Evolutionary conservation across 331 rosid species (phyloP).

Genomic region (Dryas integrifolia): DNA sequence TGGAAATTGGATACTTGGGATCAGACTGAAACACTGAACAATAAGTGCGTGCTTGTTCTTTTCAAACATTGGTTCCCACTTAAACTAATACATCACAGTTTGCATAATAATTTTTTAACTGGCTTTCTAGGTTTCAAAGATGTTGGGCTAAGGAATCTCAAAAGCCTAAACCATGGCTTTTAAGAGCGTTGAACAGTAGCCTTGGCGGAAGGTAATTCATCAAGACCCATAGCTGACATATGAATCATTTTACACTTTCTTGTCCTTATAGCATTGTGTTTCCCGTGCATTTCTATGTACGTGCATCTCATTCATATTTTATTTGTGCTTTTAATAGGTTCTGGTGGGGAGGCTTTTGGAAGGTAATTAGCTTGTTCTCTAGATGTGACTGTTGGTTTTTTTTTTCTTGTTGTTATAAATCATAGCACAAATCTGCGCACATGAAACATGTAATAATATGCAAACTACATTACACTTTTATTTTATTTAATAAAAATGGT

Average conservation of each 20-base stretch:
- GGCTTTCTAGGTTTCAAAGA: slow-evolving; percentile 62
- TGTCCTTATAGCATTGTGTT: neutral
- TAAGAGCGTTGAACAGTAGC: slow-evolving; percentile 80
- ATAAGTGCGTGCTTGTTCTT: slow-evolving; percentile 40
- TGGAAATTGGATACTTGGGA: slow-evolving; percentile 98
- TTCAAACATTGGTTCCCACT: slow-evolving; percentile 14
- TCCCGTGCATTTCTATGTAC: slow-evolving; percentile 21
- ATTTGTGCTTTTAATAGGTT: slow-evolving; percentile 53
- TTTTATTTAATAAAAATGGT: neutral
- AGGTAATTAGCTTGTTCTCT: slow-evolving; percentile 47
- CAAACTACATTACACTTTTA: neutral
- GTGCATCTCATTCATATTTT: slow-evolving; percentile 30
- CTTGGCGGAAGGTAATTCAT: slow-evolving; percentile 76
- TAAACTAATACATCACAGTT: slow-evolving; percentile 12
- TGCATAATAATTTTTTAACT: slow-evolving; percentile 28
- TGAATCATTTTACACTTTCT: slow-evolving; percentile 8
- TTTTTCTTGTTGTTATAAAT: neutral
- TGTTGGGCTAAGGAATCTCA: slow-evolving; percentile 72
- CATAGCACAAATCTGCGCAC: neutral
- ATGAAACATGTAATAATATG: neutral
- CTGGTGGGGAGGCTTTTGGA: slow-evolving; percentile 97
- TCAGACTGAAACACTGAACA: slow-evolving; percentile 68
- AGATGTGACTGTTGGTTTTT: slow-evolving; percentile 2
- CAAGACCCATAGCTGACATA: slow-evolving; percentile 18
- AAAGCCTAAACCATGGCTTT: slow-evolving; percentile 88